Conservation (phyloP, 352 stramenopile species). For the Globisporangium paroecandrum region DNA sequence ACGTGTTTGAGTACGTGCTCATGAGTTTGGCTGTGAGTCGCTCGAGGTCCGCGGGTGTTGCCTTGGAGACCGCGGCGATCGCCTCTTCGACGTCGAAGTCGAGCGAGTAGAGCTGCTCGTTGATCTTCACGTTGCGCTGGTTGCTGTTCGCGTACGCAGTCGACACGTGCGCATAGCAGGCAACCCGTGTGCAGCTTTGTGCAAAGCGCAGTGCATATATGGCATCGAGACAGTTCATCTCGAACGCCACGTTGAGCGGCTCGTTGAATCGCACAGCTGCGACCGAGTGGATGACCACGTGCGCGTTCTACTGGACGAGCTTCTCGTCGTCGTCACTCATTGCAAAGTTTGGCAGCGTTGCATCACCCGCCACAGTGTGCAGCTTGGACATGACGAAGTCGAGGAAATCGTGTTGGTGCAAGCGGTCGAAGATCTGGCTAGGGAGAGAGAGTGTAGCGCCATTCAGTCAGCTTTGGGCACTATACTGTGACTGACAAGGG, state of each 20-base stretch:
- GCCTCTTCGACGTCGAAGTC: constrained; percentile 80
- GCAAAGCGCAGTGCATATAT: constrained; percentile 65
- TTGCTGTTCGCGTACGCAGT: constrained; percentile 88
- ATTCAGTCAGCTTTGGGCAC: background rate
- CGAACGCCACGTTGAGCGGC: constrained; percentile 77
- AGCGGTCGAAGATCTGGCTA: constrained; percentile 70
- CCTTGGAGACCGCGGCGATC: constrained; percentile 45
- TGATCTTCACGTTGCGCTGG: constrained; percentile 46
- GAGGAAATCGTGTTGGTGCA: constrained; percentile 46
- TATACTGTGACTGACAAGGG: background rate
- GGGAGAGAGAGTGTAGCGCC: background rate
- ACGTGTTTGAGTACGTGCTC: constrained; percentile 88
- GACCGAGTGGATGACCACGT: constrained; percentile 84
- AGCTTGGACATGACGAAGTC: constrained; percentile 57
- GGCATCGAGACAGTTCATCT: constrained; percentile 82
- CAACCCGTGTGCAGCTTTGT: constrained; percentile 41
- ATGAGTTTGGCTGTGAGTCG: constrained; percentile 75
- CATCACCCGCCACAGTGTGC: constrained; percentile 58
- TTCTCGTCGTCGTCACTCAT: constrained; percentile 42
- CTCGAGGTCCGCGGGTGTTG: constrained; percentile 55
- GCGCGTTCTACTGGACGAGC: constrained; percentile 36
- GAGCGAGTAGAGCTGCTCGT: constrained; percentile 78
- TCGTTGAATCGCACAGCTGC: constrained; percentile 87
- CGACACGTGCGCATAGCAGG: constrained; percentile 77
- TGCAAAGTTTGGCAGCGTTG: constrained; percentile 62